phyloP scores from a whole-genome alignment of 2,329 filamentous ascomycete genomes.

The Zymoseptoria tritici region DNA sequence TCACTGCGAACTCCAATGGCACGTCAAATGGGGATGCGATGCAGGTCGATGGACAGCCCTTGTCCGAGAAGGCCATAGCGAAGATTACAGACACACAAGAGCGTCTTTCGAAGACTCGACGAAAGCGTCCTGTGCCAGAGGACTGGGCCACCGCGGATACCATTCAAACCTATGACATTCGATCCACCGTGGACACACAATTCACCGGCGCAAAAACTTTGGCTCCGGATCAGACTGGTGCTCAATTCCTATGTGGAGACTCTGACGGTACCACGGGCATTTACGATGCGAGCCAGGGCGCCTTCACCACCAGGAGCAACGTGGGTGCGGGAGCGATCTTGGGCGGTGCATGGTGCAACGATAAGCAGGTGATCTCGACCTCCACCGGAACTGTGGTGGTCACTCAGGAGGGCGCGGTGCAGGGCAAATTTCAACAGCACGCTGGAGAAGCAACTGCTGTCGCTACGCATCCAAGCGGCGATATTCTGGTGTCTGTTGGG shows the following conservation, averaged over 20 bases:
- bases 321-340: constrained; percentile 60
- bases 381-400: constrained; percentile 72
- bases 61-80: constrained; percentile 63
- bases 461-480: constrained; percentile 72
- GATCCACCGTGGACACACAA: constrained; percentile 48
- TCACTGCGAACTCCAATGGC: constrained; percentile 45
- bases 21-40: constrained; percentile 66
- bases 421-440: constrained; percentile 68
- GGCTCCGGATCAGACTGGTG: constrained; percentile 52
- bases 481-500: constrained; percentile 78
- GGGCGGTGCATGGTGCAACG: constrained; percentile 56
- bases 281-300: constrained; percentile 69
- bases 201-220: constrained; percentile 53
- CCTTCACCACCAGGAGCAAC: constrained; percentile 63
- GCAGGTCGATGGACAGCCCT: constrained; percentile 75
- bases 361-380: constrained; percentile 65
- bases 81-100: constrained; percentile 75
- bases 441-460: constrained; percentile 72
- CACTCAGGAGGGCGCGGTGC: constrained; percentile 62
- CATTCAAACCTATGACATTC: constrained; percentile 53
- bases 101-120: constrained; percentile 76
- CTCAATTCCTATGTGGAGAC: constrained; percentile 66
- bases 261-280: constrained; percentile 68
- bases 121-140: constrained; percentile 78
- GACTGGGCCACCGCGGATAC: constrained; percentile 75